Conservation (phyloP, 176 grass and related monocot species). For the Chloris gayana region DNA sequence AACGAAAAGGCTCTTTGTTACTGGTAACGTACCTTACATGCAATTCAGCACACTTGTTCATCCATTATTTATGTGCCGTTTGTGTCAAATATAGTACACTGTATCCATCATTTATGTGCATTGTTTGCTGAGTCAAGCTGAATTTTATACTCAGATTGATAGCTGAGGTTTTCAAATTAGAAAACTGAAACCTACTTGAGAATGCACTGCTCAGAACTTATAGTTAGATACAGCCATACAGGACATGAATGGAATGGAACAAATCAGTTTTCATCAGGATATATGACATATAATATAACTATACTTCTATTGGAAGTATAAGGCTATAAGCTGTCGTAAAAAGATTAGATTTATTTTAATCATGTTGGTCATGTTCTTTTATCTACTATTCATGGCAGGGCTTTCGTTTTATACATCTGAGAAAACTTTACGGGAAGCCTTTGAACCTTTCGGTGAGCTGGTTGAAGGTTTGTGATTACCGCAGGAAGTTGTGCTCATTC, state of each 20-base stretch:
- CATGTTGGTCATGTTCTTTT: conserved; percentile 12
- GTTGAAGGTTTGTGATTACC: conserved; percentile 73
- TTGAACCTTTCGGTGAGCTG: conserved; percentile 88
- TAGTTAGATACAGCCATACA: neutral
- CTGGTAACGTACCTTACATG: conserved; percentile 43
- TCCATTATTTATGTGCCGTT: neutral
- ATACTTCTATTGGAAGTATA: conserved; percentile 14
- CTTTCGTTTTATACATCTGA: conserved; percentile 95
- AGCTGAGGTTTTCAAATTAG: neutral
- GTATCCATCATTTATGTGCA: conserved; percentile 6
- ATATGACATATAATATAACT: neutral
- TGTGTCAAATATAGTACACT: no score
- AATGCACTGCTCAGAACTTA: neutral
- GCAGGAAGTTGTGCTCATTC: conserved; percentile 8
- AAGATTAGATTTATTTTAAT: conserved; percentile 15
- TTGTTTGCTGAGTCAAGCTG: neutral
- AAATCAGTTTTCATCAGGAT: neutral
- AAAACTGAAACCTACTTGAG: neutral
- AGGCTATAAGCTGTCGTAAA: neutral
- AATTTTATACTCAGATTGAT: neutral
- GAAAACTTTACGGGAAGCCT: conserved; percentile 79
- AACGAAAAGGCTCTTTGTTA: conserved; percentile 96
- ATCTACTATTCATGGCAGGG: conserved; percentile 45
- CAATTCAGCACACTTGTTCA: conserved; percentile 33
- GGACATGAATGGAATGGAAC: neutral